phyloP scores from a whole-genome alignment of 2,329 filamentous ascomycete genomes.

The Fusarium coicis region DNA sequence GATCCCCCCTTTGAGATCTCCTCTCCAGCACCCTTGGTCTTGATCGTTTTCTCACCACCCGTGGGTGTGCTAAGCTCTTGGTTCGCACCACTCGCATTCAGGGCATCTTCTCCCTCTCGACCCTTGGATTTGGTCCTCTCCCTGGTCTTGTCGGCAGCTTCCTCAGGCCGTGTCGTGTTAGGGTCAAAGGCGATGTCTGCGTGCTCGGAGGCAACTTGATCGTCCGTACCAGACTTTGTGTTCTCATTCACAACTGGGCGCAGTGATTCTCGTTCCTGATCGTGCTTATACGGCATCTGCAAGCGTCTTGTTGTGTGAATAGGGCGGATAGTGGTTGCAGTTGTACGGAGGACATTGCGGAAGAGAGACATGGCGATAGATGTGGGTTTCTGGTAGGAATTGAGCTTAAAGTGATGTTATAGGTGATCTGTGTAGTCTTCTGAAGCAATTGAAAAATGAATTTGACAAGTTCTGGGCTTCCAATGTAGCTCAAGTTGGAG shows the following conservation, averaged over 20 bases:
- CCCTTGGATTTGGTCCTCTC: slow-evolving; percentile 50
- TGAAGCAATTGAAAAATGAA: slow-evolving; percentile 9
- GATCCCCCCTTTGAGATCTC: slow-evolving; percentile 51
- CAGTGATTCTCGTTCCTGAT: slow-evolving; percentile 69
- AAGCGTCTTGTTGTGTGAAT: slow-evolving; percentile 48
- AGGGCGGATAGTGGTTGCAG: slow-evolving; percentile 37
- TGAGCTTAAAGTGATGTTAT: neutral
- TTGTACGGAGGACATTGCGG: slow-evolving; percentile 33
- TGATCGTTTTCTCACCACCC: slow-evolving; percentile 50
- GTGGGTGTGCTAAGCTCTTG: slow-evolving; percentile 54
- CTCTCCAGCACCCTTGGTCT: slow-evolving; percentile 47
- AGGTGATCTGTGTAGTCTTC: neutral
- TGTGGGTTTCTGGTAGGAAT: neutral
- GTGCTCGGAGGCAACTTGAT: slow-evolving; percentile 64
- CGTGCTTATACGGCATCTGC: slow-evolving; percentile 59
- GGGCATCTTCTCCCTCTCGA: slow-evolving; percentile 42
- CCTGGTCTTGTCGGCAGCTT: slow-evolving; percentile 63
- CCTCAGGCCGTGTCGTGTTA: slow-evolving; percentile 73
- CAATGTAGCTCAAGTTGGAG: neutral
- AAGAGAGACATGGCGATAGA: slow-evolving; percentile 33
- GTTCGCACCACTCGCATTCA: slow-evolving; percentile 59
- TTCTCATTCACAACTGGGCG: slow-evolving; percentile 74
- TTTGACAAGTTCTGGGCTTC: neutral
- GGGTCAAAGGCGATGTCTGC: slow-evolving; percentile 75
- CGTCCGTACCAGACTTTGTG: slow-evolving; percentile 73